Evolutionary conservation across 1,139 yeast genomes (phyloP).

Genomic region (Geotrichum armillariae): DNA sequence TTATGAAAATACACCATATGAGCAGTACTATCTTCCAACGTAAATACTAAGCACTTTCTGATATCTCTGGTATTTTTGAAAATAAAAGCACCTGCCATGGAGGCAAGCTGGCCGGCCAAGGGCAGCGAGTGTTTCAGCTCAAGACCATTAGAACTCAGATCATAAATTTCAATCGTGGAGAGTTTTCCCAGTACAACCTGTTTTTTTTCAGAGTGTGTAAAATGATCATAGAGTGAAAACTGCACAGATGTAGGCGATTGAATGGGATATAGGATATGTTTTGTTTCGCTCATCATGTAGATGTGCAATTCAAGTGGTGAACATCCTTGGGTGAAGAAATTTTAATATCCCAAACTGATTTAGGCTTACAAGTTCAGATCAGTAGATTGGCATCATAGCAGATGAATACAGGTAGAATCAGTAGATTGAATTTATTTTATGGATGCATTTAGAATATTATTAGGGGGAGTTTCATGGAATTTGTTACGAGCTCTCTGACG

Average conservation of each 20-base stretch:
- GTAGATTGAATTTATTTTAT: not conserved
- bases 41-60: not conserved
- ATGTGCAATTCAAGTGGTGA: too few relatives aligned
- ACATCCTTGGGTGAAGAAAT: too few relatives aligned
- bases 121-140: conserved; percentile 2
- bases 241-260: conserved; percentile 7
- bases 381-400: too few relatives aligned
- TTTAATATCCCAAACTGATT: not conserved
- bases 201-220: not conserved
- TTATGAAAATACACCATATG: not conserved
- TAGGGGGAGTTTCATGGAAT: not conserved
- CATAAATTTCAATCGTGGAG: not conserved
- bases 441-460: not conserved
- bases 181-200: not conserved
- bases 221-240: conserved; percentile 1
- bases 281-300: not conserved
- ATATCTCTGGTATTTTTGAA: not conserved
- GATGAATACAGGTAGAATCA: not conserved
- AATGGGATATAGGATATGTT: conserved; percentile 1
- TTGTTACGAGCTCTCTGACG: not conserved
- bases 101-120: not conserved
- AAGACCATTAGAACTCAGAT: conserved; percentile 1
- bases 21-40: conserved; percentile 1
- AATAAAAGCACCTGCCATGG: not conserved
- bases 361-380: too few relatives aligned